Evolutionary conservation across 192 early-diverging fungal species (phyloP), one percentile per base, ranked within the genome.

Genomic region (Dispira parvispora): DNA sequence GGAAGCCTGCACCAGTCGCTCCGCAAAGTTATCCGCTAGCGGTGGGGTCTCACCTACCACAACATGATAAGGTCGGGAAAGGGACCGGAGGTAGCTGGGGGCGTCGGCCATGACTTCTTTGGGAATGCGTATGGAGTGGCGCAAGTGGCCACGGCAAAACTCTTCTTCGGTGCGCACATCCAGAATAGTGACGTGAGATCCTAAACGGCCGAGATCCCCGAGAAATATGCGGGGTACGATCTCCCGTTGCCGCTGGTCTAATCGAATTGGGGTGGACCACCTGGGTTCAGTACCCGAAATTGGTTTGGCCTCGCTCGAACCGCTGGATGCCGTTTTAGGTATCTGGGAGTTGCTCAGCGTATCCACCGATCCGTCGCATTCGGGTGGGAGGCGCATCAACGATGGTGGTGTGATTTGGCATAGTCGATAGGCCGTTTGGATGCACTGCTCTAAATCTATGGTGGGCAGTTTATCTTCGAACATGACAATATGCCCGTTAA

Each of bases 371-470:
- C 52, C 32, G 60, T 62, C 50, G 55, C 70, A n/a, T 76, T 67
- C 0, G 69, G 64, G 9, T 71, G 65, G 62, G 69, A 65, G 13
- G 68, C 67, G 25, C 66, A 77, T 64, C 1, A 84, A 63, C 11
- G 82, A 83, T 5, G 81, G 81, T 2, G 87, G 87, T 9, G 85
- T 87, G n/a, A 81, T 71, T 63, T 85, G 76, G 63, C 74, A 85
- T 73, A 85, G 78, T 8, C 65, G 70, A 50, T 85, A 52, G 5
- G 84, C 80, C 46, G 75, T 75, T 56, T 74, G 71, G 0, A 88
- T 76, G 53, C 82, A 84, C 21, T 78, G 75, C 62, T 88, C 87
- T 32, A 88, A 80, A 63, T 88, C 83, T 64, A 90, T 79, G 60
- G 79, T 77, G 3, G 85, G 80, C 47, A 88, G 82, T 8, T 71